Base-by-base conservation (phyloP, 2,329 filamentous ascomycete species). In the Coniochaeta sp. region DNA sequence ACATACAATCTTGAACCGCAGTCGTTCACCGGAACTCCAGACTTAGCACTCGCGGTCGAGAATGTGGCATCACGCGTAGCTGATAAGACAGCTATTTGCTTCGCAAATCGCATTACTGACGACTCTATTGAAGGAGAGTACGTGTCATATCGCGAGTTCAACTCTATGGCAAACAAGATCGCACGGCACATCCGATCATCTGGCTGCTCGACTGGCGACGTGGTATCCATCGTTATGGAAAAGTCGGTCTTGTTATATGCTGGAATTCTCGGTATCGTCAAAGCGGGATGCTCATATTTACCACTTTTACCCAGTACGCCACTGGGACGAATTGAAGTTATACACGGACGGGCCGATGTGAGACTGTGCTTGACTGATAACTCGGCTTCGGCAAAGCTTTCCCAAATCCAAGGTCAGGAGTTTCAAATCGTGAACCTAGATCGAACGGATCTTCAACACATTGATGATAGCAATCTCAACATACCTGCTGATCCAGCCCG, bases 241-340 rank as follows among this genome's bases (percentile, higher is more conserved):
- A 96, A 95, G 69, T 93, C 88, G 0, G 71, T 85, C 1, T 72
- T 85, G 28, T 74, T 96, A 0, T 96, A 96, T 68, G 78, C 87
- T 30, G 81, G 86, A 0, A 90, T 96, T 28, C 77, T 96, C 32
- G 91, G 85, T 1, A 81, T 88, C 24, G 72, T 91, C 34, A 96
- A 96, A 67, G 77, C 85, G 5, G 90, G 91, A 9, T 87, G 86
- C 66, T 90, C 87, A 8, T 95, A 96, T 68, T 74, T 96, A n/a
- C 91, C 91, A 0, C 78, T 96, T 4, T 79, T 90, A 0, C 89
- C 90, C 0, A 85, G 82, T n/a, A 89, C 87, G 0, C 90, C 91
- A 0, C 24, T 68, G 0, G 79, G 84, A 10, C 80, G 90, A 57
- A 75, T 89, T 0, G 70, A 76, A 2, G 75, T 80, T 2, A 90